Base-by-base conservation (phyloP, 768 basidiomycete species). In the Hygrophorus pudorinus region DNA sequence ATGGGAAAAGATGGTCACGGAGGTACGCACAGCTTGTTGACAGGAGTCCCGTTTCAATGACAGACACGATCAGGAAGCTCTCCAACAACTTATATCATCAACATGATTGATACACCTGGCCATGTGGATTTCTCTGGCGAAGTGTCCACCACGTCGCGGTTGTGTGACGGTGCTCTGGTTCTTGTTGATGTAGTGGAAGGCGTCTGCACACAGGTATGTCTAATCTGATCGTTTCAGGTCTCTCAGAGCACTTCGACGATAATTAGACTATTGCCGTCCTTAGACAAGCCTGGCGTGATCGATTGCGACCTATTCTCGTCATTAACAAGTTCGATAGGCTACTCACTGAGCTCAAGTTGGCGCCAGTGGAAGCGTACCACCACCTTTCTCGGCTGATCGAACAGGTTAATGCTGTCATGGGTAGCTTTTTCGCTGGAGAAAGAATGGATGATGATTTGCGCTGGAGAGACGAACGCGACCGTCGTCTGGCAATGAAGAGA, bases 101-200 rank as follows among this genome's bases (percentile, higher is more conserved):
- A 96, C 59, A 83, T 98, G 73, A 94, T 99, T 50, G 96, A 99
- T 62, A 98, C 96, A 0, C 96, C 96, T 12, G 96, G 96, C 3
- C 96, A 99, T 65, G 94, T 99, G 17, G 96, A 98, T 62, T 99
- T 99, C 53, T 93, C 92, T 0, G 91, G 84, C 44, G 96, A 98
- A 59, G 96, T 99, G 0, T 97, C 92, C 1, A 87, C 90, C 1
- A 92, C 94, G 16, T 88, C 92, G 10, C 71, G 93, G 39, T 59
- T 99, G 18, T 96, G 92, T 53, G 96, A 98, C 62, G 96, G 96
- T 11, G 91, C 94, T 1, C 72, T 99, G 5, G 86, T 99, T 32
- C 67, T 99, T 4, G 91, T 99, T 1, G 96, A 99, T 59, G 91
- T 88, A 1, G 90, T 97, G 1, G 96, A 98, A 65, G 96, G 96